Evolutionary conservation across 2,329 filamentous ascomycete species (phyloP), one percentile per base, ranked within the genome.

Genomic region (Keithomyces neogunnii): DNA sequence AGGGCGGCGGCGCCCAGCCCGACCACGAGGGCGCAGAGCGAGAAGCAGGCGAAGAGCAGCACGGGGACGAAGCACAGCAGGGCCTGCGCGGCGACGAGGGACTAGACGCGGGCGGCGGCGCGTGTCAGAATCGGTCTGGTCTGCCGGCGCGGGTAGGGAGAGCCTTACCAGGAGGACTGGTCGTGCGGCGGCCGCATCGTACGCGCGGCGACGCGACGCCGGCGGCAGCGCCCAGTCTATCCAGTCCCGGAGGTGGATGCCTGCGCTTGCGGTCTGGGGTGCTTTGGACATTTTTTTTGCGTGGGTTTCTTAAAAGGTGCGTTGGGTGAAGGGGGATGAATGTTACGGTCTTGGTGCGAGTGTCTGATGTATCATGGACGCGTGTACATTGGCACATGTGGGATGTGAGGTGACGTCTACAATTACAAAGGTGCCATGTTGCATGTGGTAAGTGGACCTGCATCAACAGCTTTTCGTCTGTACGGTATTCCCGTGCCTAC

Each of bases 161-260:
- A 32, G 44, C 66, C 83, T 28, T 73, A 89, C 86, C 51, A 86
- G 82, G 43, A 90, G 70, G 55, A 89, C 71, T 2, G 89, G 89
- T 51, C 85, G 84, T 47, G 76, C 71, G 5, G 75, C 67, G 13
- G 84, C 81, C 44, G 70, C 73, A 13, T 77, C 70, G 58, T 82
- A 75, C 42, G 80, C 73, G 51, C 74, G 72, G 55, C 81, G 74
- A 47, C 86, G 77, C 53, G 78, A 77, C 36, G 80, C 70, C 0
- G 85, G 83, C 44, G 81, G 77, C 43, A 89, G 72, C 59, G 76
- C 60, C 56, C 73, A 70, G 60, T 80, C 69, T 49, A 77, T 58
- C 50, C 73, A 72, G 52, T 66, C 69, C 53, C 72, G 72, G 48
- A 69, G 65, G 58, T 71, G 73, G 51, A 66, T 62, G 54, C 70